A percentile compares a stretch with the other conserved stretches of the same genome.
phyloP scores from a whole-genome alignment of 1,284 basidiomycete genomes.

The Coriolopsis trogii region DNA sequence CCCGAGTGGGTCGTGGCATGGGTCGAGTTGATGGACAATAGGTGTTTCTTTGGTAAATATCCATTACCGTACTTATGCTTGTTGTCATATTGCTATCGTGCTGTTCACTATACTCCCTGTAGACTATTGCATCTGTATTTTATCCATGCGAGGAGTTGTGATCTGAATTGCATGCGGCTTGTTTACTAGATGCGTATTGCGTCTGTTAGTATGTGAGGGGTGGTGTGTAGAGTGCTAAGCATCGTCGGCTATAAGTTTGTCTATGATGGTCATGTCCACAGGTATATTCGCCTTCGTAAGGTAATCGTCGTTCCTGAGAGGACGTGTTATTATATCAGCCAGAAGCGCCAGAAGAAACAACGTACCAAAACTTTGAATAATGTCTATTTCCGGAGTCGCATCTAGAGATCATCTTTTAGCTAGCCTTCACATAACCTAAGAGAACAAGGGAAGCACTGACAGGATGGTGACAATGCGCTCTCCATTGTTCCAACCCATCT shows the following conservation, averaged over 20 bases:
- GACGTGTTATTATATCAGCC: background rate
- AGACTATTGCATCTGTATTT: conserved; percentile 30
- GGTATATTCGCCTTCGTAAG: conserved; percentile 63
- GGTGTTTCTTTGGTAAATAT: too few relatives aligned
- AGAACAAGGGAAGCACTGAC: conserved; percentile 44
- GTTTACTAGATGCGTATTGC: background rate
- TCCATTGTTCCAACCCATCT: conserved; percentile 67
- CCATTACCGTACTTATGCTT: conserved; percentile 16
- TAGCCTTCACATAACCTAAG: background rate
- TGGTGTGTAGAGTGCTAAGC: background rate
- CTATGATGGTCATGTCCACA: conserved; percentile 55
- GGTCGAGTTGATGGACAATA: conserved; percentile 6
- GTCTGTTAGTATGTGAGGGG: background rate
- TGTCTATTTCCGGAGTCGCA: conserved; percentile 86
- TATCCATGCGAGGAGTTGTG: conserved; percentile 17
- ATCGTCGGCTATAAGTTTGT: conserved; percentile 46
- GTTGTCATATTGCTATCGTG: conserved; percentile 25
- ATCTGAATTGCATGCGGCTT: conserved; percentile 11
- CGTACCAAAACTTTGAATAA: conserved; percentile 67
- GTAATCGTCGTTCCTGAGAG: conserved; percentile 78
- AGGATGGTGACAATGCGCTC: conserved; percentile 83
- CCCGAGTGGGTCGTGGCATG: conserved; percentile 8
- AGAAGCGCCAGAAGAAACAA: background rate
- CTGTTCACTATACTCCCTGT: conserved; percentile 26
- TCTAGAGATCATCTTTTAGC: conserved; percentile 44